Evolutionary conservation across 2,329 filamentous ascomycete genomes (phyloP).

Genomic region (Colletotrichum cereale): DNA sequence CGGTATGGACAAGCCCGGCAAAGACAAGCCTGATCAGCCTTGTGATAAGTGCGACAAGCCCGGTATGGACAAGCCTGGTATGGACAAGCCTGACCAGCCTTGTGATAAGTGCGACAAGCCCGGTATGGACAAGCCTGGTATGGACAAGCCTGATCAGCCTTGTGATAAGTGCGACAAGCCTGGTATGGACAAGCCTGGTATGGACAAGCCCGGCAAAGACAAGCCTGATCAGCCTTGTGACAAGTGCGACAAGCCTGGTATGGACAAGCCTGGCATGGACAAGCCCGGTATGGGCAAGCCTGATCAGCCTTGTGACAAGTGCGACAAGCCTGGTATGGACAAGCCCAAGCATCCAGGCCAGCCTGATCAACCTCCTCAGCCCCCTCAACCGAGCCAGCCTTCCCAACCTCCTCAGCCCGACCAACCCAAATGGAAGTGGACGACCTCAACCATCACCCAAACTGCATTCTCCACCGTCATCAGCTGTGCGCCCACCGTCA

Average conservation of each 20-base stretch:
- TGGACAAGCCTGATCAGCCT: not conserved
- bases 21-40: slow-evolving; percentile 20
- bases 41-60: not conserved
- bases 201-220: no score
- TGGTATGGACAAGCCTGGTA: not conserved
- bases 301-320: slow-evolving; percentile 28
- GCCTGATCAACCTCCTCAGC: not conserved
- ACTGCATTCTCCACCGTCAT: slow-evolving; percentile 55
- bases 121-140: not conserved
- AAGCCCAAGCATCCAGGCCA: not conserved
- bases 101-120: no score
- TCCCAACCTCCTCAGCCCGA: slow-evolving; percentile 12
- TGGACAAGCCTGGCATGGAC: not conserved
- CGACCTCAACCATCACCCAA: slow-evolving; percentile 56
- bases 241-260: not conserved
- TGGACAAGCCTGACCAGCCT: not conserved
- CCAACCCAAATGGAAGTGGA: slow-evolving; percentile 51
- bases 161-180: not conserved
- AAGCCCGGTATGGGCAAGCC: slow-evolving; percentile 9
- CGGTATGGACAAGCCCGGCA: not conserved
- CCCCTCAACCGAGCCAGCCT: slow-evolving; percentile 33
- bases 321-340: not conserved
- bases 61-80: not conserved
- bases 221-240: not conserved
- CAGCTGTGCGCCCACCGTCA: slow-evolving; percentile 52